Evolutionary conservation across 2,329 filamentous ascomycete genomes (phyloP).

Genomic region (Stagonosporopsis rhizophila): DNA sequence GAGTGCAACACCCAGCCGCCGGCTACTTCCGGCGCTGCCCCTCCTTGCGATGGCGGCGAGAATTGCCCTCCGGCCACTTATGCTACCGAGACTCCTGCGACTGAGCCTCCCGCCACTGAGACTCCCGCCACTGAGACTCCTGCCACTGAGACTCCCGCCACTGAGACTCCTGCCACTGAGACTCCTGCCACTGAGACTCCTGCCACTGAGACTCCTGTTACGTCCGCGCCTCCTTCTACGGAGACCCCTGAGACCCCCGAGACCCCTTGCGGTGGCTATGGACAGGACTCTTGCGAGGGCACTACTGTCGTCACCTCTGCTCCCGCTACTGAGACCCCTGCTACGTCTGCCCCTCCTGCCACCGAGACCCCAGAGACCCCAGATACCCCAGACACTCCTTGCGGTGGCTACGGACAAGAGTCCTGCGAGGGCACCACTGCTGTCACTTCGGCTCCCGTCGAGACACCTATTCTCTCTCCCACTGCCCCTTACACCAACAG

Average conservation of each 20-base stretch:
- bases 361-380: not conserved
- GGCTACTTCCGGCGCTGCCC: constrained; percentile 4
- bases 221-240: constrained; percentile 13
- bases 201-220: constrained; percentile 9
- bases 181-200: constrained; percentile 8
- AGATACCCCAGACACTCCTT: constrained; percentile 13
- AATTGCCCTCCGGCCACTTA: not conserved
- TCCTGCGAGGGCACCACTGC: constrained; percentile 9
- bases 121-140: constrained; percentile 10
- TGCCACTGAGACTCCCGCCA: not conserved
- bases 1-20: constrained; percentile 14
- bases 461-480: constrained; percentile 14
- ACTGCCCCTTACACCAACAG: constrained; percentile 26
- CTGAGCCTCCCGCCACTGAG: constrained; percentile 2
- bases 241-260: too few relatives aligned
- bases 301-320: constrained; percentile 11
- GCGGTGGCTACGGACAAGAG: constrained; percentile 13
- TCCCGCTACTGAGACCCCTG: constrained; percentile 3
- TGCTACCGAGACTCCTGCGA: not conserved
- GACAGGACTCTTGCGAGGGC: constrained; percentile 11
- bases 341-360: constrained; percentile 11
- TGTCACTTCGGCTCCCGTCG: constrained; percentile 9
- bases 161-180: constrained; percentile 1
- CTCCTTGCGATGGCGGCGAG: constrained; percentile 3
- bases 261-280: constrained; percentile 10